Conservation (phyloP, 2,329 filamentous ascomycete genomes). For the Xylariaceae sp. region DNA sequence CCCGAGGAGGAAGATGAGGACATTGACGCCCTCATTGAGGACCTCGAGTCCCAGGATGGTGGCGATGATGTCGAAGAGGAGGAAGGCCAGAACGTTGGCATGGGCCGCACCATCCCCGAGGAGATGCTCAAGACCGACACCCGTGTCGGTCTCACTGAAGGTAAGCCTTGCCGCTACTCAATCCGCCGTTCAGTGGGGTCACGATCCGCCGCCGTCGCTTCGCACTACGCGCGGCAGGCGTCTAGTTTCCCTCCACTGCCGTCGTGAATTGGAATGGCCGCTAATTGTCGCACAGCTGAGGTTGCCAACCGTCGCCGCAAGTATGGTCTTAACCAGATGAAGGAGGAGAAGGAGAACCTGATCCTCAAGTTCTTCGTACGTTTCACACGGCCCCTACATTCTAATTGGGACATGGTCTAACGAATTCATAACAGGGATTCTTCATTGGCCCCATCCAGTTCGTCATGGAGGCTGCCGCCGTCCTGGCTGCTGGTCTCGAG, state of each 20-base stretch:
- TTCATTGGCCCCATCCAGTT: slow-evolving; percentile 89
- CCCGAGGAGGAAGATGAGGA: slow-evolving; percentile 75
- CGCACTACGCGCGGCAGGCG: not conserved
- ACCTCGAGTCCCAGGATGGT: slow-evolving; percentile 77
- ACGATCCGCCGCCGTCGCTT: slow-evolving; percentile 22
- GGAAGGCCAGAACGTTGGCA: slow-evolving; percentile 44
- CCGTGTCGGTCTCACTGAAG: slow-evolving; percentile 63
- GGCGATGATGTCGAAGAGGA: slow-evolving; percentile 59
- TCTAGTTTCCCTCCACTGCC: not conserved
- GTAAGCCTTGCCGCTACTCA: slow-evolving; percentile 48
- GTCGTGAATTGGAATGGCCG: not conserved
- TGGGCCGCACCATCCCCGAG: slow-evolving; percentile 56
- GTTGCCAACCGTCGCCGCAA: slow-evolving; percentile 47
- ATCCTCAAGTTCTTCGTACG: slow-evolving; percentile 67
- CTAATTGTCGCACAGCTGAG: slow-evolving; percentile 26
- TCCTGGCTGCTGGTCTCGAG: slow-evolving; percentile 75
- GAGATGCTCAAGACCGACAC: slow-evolving; percentile 74
- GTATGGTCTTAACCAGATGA: slow-evolving; percentile 83
- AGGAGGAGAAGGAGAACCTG: slow-evolving; percentile 82
- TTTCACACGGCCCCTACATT: not conserved
- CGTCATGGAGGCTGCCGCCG: slow-evolving; percentile 84
- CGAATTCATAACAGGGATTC: slow-evolving; percentile 44
- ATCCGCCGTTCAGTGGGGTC: slow-evolving; percentile 36
- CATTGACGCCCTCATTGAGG: slow-evolving; percentile 81
- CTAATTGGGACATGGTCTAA: not conserved